Conservation (phyloP, 306 rosid genomes). For the Quercus rubra region DNA sequence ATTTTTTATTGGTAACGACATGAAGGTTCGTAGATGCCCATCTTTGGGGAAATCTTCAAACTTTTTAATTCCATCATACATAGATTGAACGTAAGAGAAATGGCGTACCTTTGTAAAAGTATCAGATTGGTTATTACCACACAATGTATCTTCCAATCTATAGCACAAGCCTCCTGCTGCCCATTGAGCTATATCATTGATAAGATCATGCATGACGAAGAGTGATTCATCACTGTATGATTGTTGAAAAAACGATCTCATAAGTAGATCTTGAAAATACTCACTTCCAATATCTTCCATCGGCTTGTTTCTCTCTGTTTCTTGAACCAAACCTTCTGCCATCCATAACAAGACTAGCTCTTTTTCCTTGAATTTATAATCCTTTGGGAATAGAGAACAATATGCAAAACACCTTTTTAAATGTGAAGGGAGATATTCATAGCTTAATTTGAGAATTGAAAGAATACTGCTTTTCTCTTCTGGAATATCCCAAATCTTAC, state of each 20-base stretch:
- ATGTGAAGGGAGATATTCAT: not conserved
- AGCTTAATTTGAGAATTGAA: not conserved
- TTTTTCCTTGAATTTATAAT: not conserved
- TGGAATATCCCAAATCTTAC: not conserved
- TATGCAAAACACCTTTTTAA: conserved; percentile 8
- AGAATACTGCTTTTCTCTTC: not conserved
- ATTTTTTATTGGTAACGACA: not conserved
- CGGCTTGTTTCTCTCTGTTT: not conserved
- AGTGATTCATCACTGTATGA: not conserved
- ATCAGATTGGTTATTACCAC: not conserved
- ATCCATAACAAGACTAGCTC: not conserved
- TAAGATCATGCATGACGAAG: not conserved
- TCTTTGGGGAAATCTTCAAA: not conserved
- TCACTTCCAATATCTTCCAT: not conserved
- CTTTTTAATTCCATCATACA: not conserved
- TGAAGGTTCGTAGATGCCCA: not conserved
- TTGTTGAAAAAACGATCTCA: not conserved
- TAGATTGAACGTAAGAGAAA: not conserved
- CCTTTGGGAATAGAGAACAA: conserved; percentile 3
- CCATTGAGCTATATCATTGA: not conserved
- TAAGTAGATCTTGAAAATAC: not conserved
- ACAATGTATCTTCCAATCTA: no score
- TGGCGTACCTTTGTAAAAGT: not conserved
- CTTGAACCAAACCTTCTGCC: not conserved
- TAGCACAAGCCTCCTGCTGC: not conserved